phyloP scores from a whole-genome alignment of 1,139 yeast species.

The Yamadazyma diddensiae region DNA sequence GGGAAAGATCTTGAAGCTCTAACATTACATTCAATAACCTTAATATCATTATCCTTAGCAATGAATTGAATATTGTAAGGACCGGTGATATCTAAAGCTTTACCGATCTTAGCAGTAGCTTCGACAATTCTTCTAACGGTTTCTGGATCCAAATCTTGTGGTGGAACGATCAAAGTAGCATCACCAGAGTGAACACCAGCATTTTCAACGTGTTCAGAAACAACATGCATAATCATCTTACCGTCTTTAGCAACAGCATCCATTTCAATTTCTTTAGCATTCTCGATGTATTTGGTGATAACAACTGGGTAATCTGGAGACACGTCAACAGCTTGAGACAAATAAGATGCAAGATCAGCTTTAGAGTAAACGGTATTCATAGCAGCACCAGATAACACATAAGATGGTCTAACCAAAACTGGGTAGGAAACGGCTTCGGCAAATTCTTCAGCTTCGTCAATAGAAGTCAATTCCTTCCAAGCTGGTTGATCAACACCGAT shows the following conservation, averaged over 20 bases:
- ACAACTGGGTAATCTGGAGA: conserved; percentile 98
- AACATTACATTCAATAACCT: conserved; percentile 97
- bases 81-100: conserved; percentile 95
- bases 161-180: conserved; percentile 96
- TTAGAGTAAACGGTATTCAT: conserved; percentile 94
- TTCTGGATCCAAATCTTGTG: conserved; percentile 91
- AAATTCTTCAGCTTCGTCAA: conserved; percentile 89
- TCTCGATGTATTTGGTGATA: conserved; percentile 93
- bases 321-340: conserved; percentile 93
- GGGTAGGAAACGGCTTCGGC: conserved; percentile 93
- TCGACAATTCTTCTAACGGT: conserved; percentile 88
- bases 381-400: conserved; percentile 97
- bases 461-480: conserved; percentile 95
- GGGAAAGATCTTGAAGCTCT: conserved; percentile 99
- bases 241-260: conserved; percentile 98
- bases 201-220: conserved; percentile 97
- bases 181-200: conserved; percentile 99
- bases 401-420: conserved; percentile 95
- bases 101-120: conserved; percentile 95
- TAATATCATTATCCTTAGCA: conserved; percentile 84
- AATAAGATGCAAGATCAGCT: conserved; percentile 83
- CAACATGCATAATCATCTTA: conserved; percentile 93
- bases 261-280: conserved; percentile 98
- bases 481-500: conserved; percentile 99
- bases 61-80: conserved; percentile 97